These are phyloP conservation scores for Plasmodium berghei DNA, from an alignment of 169 alveolate species.

Conservation along the genomic window DNA sequence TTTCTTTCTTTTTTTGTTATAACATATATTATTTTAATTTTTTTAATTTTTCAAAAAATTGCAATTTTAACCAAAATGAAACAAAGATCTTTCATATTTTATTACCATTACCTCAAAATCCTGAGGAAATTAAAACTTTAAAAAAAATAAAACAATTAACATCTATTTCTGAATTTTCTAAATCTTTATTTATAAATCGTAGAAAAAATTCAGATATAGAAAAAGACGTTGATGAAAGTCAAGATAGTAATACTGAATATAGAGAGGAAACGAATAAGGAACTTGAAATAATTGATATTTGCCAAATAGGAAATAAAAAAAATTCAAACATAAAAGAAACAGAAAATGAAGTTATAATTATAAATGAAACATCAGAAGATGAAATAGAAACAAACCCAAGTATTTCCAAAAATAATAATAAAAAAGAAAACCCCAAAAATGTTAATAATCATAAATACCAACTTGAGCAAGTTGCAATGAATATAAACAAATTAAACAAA, in stretches of 20 bases:
- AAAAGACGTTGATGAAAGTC: not conserved
- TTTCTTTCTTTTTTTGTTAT: conserved; percentile 63
- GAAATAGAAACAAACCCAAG: not conserved
- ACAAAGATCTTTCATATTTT: conserved; percentile 43
- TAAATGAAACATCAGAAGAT: not conserved
- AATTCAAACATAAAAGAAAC: not conserved
- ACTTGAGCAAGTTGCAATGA: no score
- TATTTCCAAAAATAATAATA: not conserved
- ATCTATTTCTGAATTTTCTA: not conserved
- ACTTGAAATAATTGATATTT: no score
- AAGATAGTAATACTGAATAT: not conserved
- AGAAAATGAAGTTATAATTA: not conserved
- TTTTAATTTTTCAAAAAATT: conserved; percentile 48
- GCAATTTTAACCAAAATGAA: conserved; percentile 19
- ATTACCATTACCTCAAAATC: conserved; percentile 56
- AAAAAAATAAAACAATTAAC: not conserved
- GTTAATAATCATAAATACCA: no score
- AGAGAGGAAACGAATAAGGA: not conserved
- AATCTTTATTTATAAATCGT: conserved; percentile 4
- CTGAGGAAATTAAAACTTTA: conserved; percentile 58
- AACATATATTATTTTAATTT: conserved; percentile 58
- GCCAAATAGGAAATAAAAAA: no score
- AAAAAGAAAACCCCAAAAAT: no score
- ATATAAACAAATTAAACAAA: no score
- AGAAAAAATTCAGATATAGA: not conserved